A percentile compares a stretch with the other conserved stretches of the same genome.
These are phyloP conservation scores for Diaporthe sp. DNA, from an alignment of 2,329 filamentous ascomycete genomes.

Conservation along the genomic window DNA sequence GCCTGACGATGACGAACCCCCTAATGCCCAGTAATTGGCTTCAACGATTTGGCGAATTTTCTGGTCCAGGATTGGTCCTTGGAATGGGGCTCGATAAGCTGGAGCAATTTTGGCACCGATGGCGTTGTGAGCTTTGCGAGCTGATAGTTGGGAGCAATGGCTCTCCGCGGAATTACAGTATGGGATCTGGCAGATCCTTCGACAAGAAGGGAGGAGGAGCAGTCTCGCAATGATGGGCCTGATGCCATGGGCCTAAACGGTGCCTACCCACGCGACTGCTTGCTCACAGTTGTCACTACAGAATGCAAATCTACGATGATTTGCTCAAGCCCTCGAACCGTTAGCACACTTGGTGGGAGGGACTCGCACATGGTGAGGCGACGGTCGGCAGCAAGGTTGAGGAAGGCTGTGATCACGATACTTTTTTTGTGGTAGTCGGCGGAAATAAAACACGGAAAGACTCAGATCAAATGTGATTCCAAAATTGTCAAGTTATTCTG, in stretches of 20 bases:
- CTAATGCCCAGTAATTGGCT: conserved; percentile 56
- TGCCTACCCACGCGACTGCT: not conserved
- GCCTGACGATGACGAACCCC: conserved; percentile 83
- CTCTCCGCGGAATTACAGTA: not conserved
- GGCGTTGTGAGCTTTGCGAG: conserved; percentile 33
- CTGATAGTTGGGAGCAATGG: not conserved
- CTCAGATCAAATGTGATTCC: conserved; percentile 17
- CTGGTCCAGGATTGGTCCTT: not conserved
- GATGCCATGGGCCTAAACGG: not conserved
- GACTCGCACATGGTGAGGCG: not conserved
- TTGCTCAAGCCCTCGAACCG: conserved; percentile 8
- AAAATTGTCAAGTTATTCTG: not conserved
- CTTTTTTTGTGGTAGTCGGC: conserved; percentile 27
- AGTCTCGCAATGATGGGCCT: not conserved
- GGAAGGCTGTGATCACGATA: conserved; percentile 1
- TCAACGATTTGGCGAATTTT: not conserved
- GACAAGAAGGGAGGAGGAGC: not conserved
- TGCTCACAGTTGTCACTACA: conserved; percentile 24
- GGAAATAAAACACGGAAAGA: conserved; percentile 28
- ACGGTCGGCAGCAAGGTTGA: conserved; percentile 12
- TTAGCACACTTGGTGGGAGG: not conserved
- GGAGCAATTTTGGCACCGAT: conserved; percentile 1
- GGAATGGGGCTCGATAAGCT: conserved; percentile 13
- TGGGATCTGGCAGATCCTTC: not conserved
- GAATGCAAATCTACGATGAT: conserved; percentile 12